Base-by-base conservation (phyloP, 2,329 filamentous ascomycete genomes). In the Xylaria digitata region DNA sequence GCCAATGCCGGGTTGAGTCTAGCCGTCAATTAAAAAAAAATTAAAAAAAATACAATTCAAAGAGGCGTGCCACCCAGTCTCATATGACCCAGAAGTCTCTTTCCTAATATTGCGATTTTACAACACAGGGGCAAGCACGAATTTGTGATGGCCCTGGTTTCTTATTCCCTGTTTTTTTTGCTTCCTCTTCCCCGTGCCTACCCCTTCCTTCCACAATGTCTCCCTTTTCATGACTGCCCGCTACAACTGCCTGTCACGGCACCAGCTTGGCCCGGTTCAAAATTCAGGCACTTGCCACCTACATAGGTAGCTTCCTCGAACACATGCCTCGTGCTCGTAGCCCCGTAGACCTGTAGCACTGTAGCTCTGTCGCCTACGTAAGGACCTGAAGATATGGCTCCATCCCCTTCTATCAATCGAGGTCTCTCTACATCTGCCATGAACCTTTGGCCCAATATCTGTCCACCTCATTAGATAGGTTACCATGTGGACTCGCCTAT, bases 401-500 rank as follows among this genome's bases (percentile, higher is more conserved):
- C 46, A 53, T 67, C 23, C 43, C 13, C 3, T 17, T 26, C 6
- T 53, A 11, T 6, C 19, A 50, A 9, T 23, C 11, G 17, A 58
- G 26, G 17, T 13, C 32, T 5, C 21, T 11, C n/a, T 21, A 15
- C 21, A 7, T n/a, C 21, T 15, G n/a, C 17, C 40, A 7, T 34
- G 9, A 7, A 43, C 23, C 6, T 23, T 49, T 13, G 17, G 11
- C 49, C 34, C 17, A 23, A 32, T 48, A 17, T n/a, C n/a, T n/a
- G 6, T 13, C n/a, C n/a, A 13, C 21, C n/a, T 50, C 49, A n/a
- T 15, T 17, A 42, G 8, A 32, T 8, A 8, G 17, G 4, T 23
- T 3, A 63, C 7, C 34, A 70, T 70, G 68, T 68, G 62, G 61
- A 3, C 21, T 53, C 68, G 66, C 32, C 17, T 66, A 4, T 30